Percentiles rank a stretch among this genome's conserved stretches.
Conservation (phyloP, 352 stramenopile species). For the Phytopythium vexans region DNA sequence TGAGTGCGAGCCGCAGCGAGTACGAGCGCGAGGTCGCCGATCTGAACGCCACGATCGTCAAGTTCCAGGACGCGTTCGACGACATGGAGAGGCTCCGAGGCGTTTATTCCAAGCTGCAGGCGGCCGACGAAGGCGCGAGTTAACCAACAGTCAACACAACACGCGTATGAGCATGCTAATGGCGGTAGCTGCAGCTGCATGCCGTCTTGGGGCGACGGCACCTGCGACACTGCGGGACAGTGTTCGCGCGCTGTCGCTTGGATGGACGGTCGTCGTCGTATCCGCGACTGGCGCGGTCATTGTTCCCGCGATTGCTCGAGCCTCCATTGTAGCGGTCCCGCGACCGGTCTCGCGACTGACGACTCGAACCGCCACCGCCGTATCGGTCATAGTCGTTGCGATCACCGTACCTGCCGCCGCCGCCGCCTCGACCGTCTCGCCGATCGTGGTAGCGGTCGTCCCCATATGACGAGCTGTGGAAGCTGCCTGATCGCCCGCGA, state of each 20-base stretch:
- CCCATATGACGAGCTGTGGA: constrained; percentile 3
- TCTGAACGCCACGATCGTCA: constrained; percentile 17
- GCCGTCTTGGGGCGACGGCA: constrained; percentile 48
- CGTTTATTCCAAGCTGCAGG: constrained; percentile 25
- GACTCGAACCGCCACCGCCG: constrained; percentile 7
- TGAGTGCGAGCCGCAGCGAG: constrained; percentile 11
- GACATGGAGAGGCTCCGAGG: constrained; percentile 23
- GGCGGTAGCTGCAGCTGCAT: constrained; percentile 52
- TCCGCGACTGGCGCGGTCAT: constrained; percentile 12
- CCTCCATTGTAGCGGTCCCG: constrained; percentile 21
- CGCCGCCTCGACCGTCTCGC: constrained; percentile 11
- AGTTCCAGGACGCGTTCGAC: constrained; percentile 21
- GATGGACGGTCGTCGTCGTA: constrained; percentile 25
- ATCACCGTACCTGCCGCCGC: constrained; percentile 8
- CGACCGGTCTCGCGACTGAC: constrained; percentile 14
- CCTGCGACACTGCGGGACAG: constrained; percentile 42
- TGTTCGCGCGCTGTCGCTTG: constrained; percentile 26
- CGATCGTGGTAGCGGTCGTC: constrained; percentile 17
- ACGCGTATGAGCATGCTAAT: constrained; percentile 9
- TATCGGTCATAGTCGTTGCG: constrained; percentile 23
- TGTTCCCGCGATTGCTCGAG: constrained; percentile 23
- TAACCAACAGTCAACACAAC: constrained; percentile 1
- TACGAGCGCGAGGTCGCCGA: constrained; percentile 20
- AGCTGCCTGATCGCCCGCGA: constrained; percentile 13
- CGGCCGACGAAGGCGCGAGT: neutral